These are phyloP conservation scores for Diaporthe caulivora DNA, from an alignment of 2,329 filamentous ascomycete species.

Conservation along the genomic window DNA sequence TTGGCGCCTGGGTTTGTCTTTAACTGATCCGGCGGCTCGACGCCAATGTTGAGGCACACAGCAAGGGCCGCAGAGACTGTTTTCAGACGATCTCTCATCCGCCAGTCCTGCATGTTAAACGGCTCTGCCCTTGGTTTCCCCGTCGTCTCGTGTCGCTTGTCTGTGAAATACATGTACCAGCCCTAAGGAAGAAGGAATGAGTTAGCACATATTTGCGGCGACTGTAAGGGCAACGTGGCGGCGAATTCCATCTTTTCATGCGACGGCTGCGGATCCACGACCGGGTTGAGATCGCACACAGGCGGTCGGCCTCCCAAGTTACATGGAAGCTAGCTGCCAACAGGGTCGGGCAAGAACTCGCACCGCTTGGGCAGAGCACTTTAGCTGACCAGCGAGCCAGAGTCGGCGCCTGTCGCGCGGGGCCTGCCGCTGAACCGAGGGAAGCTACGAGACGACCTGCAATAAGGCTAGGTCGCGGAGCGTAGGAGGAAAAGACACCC, in stretches of 20 bases:
- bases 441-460: not conserved
- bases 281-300: not conserved
- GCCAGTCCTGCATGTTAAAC: constrained; percentile 88
- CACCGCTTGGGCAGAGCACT: not conserved
- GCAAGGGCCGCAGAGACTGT: constrained; percentile 95
- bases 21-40: constrained; percentile 96
- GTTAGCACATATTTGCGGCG: not conserved
- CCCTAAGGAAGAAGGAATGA: constrained; percentile 66
- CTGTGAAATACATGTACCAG: constrained; percentile 99
- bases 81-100: constrained; percentile 95
- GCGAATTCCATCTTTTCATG: not conserved
- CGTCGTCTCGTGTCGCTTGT: constrained; percentile 96
- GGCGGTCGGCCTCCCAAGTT: not conserved
- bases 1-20: constrained; percentile 95
- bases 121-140: constrained; percentile 81
- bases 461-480: not conserved
- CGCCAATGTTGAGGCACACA: constrained; percentile 95
- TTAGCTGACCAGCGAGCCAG: not conserved
- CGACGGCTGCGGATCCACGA: not conserved
- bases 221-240: not conserved
- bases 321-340: not conserved
- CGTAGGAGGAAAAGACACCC: constrained; percentile 52
- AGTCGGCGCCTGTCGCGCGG: not conserved
- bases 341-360: not conserved
- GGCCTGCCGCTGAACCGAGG: not conserved